phyloP scores from a whole-genome alignment of 257 asterid genomes.

The Verbascum thapsus region DNA sequence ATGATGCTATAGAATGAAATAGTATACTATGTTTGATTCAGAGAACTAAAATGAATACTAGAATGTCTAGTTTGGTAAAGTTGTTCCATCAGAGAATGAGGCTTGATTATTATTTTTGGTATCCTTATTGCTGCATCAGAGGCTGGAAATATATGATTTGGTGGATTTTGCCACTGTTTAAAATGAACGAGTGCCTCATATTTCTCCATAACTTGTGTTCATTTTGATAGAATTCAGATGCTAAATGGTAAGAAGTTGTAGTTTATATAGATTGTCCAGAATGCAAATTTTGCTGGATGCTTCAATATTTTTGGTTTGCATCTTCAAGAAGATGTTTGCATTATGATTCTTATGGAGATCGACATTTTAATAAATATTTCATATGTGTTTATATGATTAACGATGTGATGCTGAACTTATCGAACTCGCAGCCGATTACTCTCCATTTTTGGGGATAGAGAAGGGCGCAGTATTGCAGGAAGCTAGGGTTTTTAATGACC shows the following conservation, averaged over 20 bases:
- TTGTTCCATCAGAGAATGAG: neutral
- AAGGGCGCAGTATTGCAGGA: constrained; percentile 99
- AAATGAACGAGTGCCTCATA: neutral
- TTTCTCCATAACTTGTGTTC: neutral
- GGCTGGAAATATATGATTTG: constrained; percentile 22
- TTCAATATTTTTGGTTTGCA: constrained; percentile 5
- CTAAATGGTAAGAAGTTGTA: constrained; percentile 6
- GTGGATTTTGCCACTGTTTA: constrained; percentile 4
- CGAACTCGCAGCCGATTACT: constrained; percentile 65
- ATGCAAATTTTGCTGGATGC: constrained; percentile 19
- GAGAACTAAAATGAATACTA: no score
- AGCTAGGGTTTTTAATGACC: constrained; percentile 96
- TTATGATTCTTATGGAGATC: constrained; percentile 9
- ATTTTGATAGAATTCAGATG: neutral
- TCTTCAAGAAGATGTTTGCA: constrained; percentile 10
- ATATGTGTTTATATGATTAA: no score
- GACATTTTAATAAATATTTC: neutral
- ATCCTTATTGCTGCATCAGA: neutral
- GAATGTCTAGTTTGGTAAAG: no score
- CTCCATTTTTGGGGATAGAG: constrained; percentile 96
- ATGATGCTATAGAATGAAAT: no score
- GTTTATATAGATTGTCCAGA: constrained; percentile 18
- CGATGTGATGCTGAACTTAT: constrained; percentile 27
- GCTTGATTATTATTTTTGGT: constrained; percentile 2
- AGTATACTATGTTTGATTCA: no score